Evolutionary conservation across 345 rosid genomes (phyloP), one percentile per base, ranked within the genome.

Genomic region (Brassica cretica): DNA sequence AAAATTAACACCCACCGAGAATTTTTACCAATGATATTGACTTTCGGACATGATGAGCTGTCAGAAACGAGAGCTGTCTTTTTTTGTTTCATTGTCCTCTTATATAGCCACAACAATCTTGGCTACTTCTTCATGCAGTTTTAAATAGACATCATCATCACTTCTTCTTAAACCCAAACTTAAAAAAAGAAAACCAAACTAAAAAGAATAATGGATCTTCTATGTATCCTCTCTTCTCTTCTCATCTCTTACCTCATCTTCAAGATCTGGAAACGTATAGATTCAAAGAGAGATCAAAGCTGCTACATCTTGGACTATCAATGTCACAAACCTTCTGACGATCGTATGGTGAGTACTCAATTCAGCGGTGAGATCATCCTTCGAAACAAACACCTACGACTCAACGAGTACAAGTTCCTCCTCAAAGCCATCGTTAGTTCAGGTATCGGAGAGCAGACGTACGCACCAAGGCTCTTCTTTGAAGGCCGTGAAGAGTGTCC

Each of bases 391-490:
- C 87, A 86, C 64, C 86, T 89, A 18, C 80, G 87, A 4, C 82
- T 88, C 4, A 82, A 85, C 61, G 86, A 93, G 58, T 86, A 83
- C 87, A 75, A 81, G 72, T 93, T 93, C 78, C 82, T 93, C 32
- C 80, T 89, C 4, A 72, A 72, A 67, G 87, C 91, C 16, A 83
- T 91, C 64, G 88, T 82, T 12, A 86, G 80, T 64, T 85, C 95
- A 3, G 97, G 98, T 32, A 81, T 93, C 9, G 94, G 98, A 12
- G 93, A 93, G 51, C 82, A 85, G 72, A 84, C 93, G 5, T 93
- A 86, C 61, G 88, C 86, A 21, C 93, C 96, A 0, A 83, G 65
- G 76, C 74, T 80, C 19, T 76, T 89, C 70, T 60, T 90, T 0
- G 85, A 65, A 10, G 91, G 90, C 18, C 83, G 84, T 41, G 93